Evolutionary conservation across 805 yeast species (phyloP).

Genomic region (Saturnispora gosingensis): DNA sequence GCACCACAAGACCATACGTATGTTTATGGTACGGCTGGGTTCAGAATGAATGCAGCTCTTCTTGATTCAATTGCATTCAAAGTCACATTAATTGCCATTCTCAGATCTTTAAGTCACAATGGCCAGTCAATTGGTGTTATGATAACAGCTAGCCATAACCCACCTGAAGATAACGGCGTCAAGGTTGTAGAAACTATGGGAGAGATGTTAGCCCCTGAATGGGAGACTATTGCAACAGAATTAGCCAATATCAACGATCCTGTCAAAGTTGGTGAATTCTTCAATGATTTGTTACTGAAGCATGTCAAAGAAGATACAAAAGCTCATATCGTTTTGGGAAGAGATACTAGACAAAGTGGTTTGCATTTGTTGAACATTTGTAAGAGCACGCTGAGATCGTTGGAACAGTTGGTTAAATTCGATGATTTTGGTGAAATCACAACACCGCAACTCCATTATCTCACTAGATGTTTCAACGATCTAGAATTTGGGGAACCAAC

Average conservation of each 20-base stretch:
- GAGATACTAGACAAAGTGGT: constrained; percentile 86
- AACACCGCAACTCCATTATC: constrained; percentile 90
- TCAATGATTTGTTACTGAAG: constrained; percentile 20
- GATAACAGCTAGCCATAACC: constrained; percentile 95
- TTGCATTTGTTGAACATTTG: constrained; percentile 51
- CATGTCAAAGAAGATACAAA: constrained; percentile 34
- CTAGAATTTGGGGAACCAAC: constrained; percentile 47
- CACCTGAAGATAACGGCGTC: constrained; percentile 86
- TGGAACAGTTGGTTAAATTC: constrained; percentile 24
- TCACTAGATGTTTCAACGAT: constrained; percentile 69
- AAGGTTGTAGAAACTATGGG: constrained; percentile 93
- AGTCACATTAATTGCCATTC: constrained; percentile 72
- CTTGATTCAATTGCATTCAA: constrained; percentile 78
- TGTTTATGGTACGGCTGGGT: constrained; percentile 96
- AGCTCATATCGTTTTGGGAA: constrained; percentile 56
- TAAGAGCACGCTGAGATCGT: constrained; percentile 44
- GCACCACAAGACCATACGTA: constrained; percentile 38
- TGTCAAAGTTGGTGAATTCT: neutral
- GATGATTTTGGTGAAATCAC: constrained; percentile 65
- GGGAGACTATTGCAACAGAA: constrained; percentile 78
- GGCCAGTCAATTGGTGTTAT: constrained; percentile 79
- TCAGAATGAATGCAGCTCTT: constrained; percentile 61
- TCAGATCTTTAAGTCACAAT: constrained; percentile 63
- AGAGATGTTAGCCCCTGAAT: constrained; percentile 70
- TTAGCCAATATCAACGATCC: constrained; percentile 48